Conservation (phyloP, 2,329 filamentous ascomycete species). For the Exophiala aquamarina region DNA sequence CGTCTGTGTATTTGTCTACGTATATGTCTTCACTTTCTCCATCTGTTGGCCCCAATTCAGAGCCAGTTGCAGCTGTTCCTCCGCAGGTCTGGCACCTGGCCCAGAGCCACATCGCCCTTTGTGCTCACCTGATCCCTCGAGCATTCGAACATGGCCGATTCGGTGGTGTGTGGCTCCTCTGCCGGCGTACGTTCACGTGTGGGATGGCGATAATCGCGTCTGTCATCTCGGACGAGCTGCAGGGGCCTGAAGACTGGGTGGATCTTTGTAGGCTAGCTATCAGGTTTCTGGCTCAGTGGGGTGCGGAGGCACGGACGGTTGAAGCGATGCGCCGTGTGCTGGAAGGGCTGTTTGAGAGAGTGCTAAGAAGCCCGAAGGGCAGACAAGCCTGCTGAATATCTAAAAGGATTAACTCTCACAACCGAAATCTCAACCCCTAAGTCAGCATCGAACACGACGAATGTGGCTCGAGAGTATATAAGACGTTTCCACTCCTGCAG, state of each 20-base stretch:
- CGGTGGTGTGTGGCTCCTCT: not conserved
- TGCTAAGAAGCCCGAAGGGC: not conserved
- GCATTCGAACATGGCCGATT: not conserved
- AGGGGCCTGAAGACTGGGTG: not conserved
- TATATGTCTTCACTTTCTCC: not conserved
- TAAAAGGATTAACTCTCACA: not conserved
- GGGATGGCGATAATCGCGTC: not conserved
- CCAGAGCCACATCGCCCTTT: not conserved
- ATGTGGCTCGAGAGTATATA: too few species aligned
- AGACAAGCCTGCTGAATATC: not conserved
- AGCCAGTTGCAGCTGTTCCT: not conserved
- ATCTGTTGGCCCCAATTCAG: not conserved
- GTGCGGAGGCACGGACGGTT: not conserved
- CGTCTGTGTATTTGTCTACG: not conserved
- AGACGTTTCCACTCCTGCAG: too few species aligned
- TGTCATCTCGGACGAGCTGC: not conserved
- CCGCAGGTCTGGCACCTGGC: not conserved
- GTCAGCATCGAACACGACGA: too few species aligned
- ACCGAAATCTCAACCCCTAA: not conserved
- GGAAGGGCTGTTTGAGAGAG: not conserved
- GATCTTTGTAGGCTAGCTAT: not conserved
- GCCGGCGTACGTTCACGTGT: not conserved
- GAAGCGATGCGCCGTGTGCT: not conserved
- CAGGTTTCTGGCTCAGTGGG: not conserved
- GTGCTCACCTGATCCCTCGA: not conserved